Base-by-base conservation (phyloP, 1,284 basidiomycete species). In the Cryptococcus floricola region DNA sequence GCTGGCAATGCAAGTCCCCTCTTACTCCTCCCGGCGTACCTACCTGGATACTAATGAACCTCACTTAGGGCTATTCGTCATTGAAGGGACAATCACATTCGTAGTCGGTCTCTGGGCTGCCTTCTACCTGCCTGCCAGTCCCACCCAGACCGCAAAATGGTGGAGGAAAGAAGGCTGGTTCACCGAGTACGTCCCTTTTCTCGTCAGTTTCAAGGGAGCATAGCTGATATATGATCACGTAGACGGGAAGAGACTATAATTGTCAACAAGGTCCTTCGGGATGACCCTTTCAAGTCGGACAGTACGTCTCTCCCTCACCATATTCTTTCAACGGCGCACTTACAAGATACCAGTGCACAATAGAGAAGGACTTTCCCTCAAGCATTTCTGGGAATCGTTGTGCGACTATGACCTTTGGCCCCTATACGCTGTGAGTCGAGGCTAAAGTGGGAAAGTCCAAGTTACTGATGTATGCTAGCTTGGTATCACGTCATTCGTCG, bases 311-410 rank as follows among this genome's bases (percentile, higher is more conserved):
- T 42, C 19, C 23, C 13, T 25, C 14, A 23, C 37, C 38, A 43
- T 23, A n/a, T 2, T 9, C 14, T 13, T 13, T 23, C 23, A 23
- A 23, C 23, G 3, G 23, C 2, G 23, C 23, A 23, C 23, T 23
- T 23, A 23, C 23, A 23, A 23, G 23, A 23, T 23, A 23, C 23
- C 38, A 63, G 61, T 89, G 87, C 86, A 89, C 75, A 89, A 89
- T 60, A 82, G 87, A 23, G 81, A 89, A 70, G 85, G 84, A 1
- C 69, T 88, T 16, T 77, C 80, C 0, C 39, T 80, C 10, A 80
- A 77, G 61, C 80, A 81, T 50, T 77, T 88, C 8, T 85, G 80
- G 79, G 72, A 69, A 19, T 81, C 84, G 1, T 53, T 87, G 2
- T 80, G 77, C 19, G 57, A 59, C 27, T 56, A 27, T n/a, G 39